Conservation (phyloP, 2,329 filamentous ascomycete genomes). For the Lojkania enalia region DNA sequence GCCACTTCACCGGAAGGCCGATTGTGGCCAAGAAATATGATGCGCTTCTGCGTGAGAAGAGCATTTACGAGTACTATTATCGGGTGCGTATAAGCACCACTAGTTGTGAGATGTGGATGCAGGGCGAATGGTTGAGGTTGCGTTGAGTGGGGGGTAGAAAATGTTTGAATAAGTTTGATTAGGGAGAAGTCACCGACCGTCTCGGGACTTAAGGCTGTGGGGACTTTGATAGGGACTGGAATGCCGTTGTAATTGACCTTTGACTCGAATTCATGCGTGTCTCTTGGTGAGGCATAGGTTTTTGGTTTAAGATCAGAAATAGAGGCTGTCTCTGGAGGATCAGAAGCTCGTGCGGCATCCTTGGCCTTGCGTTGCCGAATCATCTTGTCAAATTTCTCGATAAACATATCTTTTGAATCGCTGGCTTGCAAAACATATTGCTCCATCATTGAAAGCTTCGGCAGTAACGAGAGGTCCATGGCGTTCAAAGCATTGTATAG, state of each 20-base stretch:
- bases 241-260: constrained; percentile 95
- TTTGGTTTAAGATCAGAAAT: constrained; percentile 54
- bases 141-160: constrained; percentile 80
- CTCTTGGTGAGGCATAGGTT: constrained; percentile 77
- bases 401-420: constrained; percentile 93
- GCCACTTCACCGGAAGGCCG: constrained; percentile 94
- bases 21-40: constrained; percentile 95
- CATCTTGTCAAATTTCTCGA: constrained; percentile 97
- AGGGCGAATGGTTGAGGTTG: constrained; percentile 81
- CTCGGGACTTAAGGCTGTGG: constrained; percentile 89
- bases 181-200: constrained; percentile 97
- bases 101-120: constrained; percentile 92
- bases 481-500: constrained; percentile 91
- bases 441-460: constrained; percentile 80
- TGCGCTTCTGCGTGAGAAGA: constrained; percentile 90
- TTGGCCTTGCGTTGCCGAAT: constrained; percentile 78
- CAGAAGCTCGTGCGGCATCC: constrained; percentile 51
- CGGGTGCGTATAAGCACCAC: constrained; percentile 85
- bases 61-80: constrained; percentile 95
- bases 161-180: constrained; percentile 95
- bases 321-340: constrained; percentile 38
- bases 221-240: constrained; percentile 94
- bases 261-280: constrained; percentile 97
- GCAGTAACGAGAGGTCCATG: constrained; percentile 96
- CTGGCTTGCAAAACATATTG: constrained; percentile 83